phyloP scores from a whole-genome alignment of 306 rosid species.

The Glycyrrhiza uralensis region DNA sequence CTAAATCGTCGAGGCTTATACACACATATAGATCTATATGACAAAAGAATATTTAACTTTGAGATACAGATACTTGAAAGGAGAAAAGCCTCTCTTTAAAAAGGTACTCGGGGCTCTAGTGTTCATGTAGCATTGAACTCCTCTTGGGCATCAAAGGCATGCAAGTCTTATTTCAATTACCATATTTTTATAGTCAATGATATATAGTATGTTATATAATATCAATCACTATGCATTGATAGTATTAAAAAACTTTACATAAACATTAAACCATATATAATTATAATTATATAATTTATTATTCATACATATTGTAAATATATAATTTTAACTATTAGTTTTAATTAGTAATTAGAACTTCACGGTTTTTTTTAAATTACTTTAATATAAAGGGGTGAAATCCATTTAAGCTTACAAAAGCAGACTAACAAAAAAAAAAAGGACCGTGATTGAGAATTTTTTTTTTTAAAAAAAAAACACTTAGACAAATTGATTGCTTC shows the following conservation, averaged over 20 bases:
- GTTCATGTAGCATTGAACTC: background rate
- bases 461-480: background rate
- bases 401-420: background rate
- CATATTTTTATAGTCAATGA: background rate
- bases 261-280: too few relatives aligned
- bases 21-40: background rate
- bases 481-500: background rate
- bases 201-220: too few relatives aligned
- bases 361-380: background rate
- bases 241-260: too few relatives aligned
- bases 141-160: background rate
- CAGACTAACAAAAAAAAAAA: too few relatives aligned
- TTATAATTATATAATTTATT: too few relatives aligned
- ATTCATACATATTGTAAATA: too few relatives aligned
- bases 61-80: slow-evolving; percentile 12
- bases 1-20: background rate
- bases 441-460: too few relatives aligned
- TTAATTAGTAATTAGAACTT: too few relatives aligned
- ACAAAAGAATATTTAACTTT: slow-evolving; percentile 1
- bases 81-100: background rate
- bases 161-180: background rate
- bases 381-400: background rate
- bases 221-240: too few relatives aligned
- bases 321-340: too few relatives aligned
- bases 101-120: background rate